Percentiles rank a stretch among this genome's conserved stretches.
Evolutionary conservation across 108 stramenopile species (phyloP).

Genomic region (Cylindrotheca fusiformis): DNA sequence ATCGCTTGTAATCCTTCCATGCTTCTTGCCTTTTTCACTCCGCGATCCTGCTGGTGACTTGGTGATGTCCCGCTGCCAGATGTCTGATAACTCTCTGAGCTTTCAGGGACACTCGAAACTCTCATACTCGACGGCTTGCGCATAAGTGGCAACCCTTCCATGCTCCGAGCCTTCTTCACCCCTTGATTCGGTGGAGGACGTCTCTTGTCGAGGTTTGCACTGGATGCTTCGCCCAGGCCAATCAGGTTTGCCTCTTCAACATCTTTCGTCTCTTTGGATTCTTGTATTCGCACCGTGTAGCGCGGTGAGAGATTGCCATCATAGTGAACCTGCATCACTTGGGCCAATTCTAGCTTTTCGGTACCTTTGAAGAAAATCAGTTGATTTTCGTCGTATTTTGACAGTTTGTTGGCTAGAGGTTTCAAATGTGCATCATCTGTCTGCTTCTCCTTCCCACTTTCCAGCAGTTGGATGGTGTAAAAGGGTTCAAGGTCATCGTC

Average conservation of each 20-base stretch:
- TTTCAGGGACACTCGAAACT: too few species aligned
- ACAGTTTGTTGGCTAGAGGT: background rate
- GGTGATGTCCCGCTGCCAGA: too few species aligned
- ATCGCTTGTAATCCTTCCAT: background rate
- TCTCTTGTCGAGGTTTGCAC: background rate
- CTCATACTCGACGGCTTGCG: too few species aligned
- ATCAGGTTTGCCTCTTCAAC: background rate
- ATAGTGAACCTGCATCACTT: background rate
- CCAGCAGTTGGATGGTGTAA: conserved; percentile 41
- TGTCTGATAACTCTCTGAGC: too few species aligned
- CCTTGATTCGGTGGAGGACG: background rate
- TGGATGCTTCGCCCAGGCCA: background rate
- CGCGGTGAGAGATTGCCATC: background rate
- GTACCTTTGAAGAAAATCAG: background rate
- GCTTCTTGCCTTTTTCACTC: background rate
- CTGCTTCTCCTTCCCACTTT: conserved; percentile 58
- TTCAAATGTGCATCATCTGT: conserved; percentile 55
- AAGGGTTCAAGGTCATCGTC: conserved; percentile 57
- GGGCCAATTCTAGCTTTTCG: background rate
- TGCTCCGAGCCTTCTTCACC: background rate
- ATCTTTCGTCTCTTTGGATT: background rate
- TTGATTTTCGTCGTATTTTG: background rate
- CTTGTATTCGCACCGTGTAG: background rate
- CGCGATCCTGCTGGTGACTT: background rate
- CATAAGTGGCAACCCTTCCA: background rate